A percentile compares a stretch with the other conserved stretches of the same genome.
Evolutionary conservation across 1,139 yeast genomes (phyloP).

Genomic region (Suhomyces kunorum): DNA sequence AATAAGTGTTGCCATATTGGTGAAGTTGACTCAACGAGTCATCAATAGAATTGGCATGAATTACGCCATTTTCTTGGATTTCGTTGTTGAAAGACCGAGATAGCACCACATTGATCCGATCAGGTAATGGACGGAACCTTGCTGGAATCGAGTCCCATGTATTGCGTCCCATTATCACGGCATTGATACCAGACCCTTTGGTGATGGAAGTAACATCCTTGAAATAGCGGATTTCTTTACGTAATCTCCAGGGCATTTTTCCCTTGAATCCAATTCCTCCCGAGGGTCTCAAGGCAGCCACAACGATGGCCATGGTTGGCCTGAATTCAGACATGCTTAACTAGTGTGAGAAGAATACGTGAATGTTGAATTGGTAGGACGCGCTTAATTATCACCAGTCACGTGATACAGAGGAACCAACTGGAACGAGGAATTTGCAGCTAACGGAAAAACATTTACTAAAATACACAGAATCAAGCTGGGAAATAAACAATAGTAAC

Average conservation of each 20-base stretch:
- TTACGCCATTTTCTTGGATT: slow-evolving; percentile 30
- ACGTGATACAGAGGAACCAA: slow-evolving; percentile 1
- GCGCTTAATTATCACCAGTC: background rate
- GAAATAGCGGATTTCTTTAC: slow-evolving; percentile 84
- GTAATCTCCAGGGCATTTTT: slow-evolving; percentile 82
- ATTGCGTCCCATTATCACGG: slow-evolving; percentile 93
- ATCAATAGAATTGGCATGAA: slow-evolving; percentile 49
- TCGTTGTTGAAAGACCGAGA: slow-evolving; percentile 46
- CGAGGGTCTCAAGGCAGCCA: slow-evolving; percentile 81
- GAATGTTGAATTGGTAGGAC: background rate
- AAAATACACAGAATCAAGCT: slow-evolving; percentile 13
- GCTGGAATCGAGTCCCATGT: slow-evolving; percentile 95
- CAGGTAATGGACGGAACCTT: slow-evolving; percentile 79
- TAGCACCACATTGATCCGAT: slow-evolving; percentile 72
- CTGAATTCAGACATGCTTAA: slow-evolving; percentile 14
- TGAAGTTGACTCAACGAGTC: slow-evolving; percentile 38
- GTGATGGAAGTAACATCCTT: slow-evolving; percentile 63
- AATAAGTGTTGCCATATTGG: slow-evolving; percentile 10
- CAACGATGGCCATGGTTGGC: slow-evolving; percentile 59
- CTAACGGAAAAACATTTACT: slow-evolving; percentile 10
- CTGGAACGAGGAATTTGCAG: slow-evolving; percentile 2
- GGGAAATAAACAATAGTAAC: slow-evolving; percentile 13
- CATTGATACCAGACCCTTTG: slow-evolving; percentile 46
- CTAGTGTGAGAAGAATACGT: background rate
- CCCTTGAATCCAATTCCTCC: slow-evolving; percentile 87